phyloP scores from a whole-genome alignment of 73 alveolate genomes.

The Uronychia setigera region DNA sequence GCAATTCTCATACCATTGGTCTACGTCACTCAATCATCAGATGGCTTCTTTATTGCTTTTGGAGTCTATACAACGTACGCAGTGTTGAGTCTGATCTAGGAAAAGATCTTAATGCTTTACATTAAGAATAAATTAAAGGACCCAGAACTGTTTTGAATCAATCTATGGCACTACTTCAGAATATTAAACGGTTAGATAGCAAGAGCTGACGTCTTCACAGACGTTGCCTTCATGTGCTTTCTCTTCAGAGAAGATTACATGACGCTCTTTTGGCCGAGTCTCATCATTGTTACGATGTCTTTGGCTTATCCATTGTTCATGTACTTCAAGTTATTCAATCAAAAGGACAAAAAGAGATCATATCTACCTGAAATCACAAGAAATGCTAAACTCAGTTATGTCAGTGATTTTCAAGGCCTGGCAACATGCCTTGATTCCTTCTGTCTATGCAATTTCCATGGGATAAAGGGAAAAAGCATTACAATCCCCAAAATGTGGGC shows the following conservation, averaged over 20 bases:
- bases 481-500: constrained; percentile 30
- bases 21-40: not conserved
- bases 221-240: constrained; percentile 3
- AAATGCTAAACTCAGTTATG: constrained; percentile 1
- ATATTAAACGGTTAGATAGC: not conserved
- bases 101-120: not conserved
- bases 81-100: not conserved
- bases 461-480: not conserved
- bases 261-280: not conserved
- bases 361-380: not conserved
- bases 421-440: constrained; percentile 14
- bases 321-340: too few species aligned
- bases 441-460: constrained; percentile 8
- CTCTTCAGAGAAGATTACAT: not conserved
- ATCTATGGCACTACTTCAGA: constrained; percentile 3
- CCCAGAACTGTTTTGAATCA: not conserved
- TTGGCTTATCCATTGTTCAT: constrained; percentile 5
- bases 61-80: not conserved
- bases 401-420: not conserved
- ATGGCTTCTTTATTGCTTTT: not conserved
- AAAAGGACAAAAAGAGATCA: not conserved
- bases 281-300: not conserved
- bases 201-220: constrained; percentile 11
- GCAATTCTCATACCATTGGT: not conserved
- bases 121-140: not conserved